These are phyloP conservation scores for Solanum virginianum DNA, from an alignment of 257 asterid species.

Conservation along the genomic window DNA sequence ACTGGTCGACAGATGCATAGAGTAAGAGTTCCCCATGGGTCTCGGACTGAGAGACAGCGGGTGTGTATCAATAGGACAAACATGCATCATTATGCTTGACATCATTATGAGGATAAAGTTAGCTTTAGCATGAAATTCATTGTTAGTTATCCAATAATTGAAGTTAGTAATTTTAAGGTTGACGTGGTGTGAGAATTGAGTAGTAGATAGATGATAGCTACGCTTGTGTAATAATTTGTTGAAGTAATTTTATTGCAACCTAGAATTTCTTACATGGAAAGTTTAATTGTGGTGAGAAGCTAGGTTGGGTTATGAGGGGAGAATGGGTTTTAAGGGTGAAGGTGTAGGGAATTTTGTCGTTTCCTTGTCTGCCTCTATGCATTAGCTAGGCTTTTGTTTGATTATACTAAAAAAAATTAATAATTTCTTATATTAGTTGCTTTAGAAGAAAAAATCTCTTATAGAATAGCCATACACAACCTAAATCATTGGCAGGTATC, in stretches of 20 bases:
- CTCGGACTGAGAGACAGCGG: too few species aligned
- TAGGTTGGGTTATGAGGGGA: background rate
- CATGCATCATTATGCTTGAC: too few species aligned
- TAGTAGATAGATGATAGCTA: background rate
- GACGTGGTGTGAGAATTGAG: background rate
- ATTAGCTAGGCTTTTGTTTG: background rate
- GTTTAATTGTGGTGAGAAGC: background rate
- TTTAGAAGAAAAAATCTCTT: background rate
- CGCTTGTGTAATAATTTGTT: background rate
- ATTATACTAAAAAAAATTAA: background rate
- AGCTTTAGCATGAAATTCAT: background rate
- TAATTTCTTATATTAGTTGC: background rate
- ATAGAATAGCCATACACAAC: background rate
- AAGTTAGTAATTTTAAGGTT: background rate
- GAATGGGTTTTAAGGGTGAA: background rate
- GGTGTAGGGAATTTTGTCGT: background rate
- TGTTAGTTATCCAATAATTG: background rate
- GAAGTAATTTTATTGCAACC: background rate
- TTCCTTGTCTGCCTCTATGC: background rate
- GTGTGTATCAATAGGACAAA: too few species aligned
- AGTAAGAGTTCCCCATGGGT: too few species aligned
- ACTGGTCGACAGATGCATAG: too few species aligned
- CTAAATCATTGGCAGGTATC: slow-evolving; percentile 10
- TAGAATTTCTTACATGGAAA: background rate
- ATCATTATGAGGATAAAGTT: background rate